Conservation (phyloP, 179 eudicot species). For the Silene vulgaris region DNA sequence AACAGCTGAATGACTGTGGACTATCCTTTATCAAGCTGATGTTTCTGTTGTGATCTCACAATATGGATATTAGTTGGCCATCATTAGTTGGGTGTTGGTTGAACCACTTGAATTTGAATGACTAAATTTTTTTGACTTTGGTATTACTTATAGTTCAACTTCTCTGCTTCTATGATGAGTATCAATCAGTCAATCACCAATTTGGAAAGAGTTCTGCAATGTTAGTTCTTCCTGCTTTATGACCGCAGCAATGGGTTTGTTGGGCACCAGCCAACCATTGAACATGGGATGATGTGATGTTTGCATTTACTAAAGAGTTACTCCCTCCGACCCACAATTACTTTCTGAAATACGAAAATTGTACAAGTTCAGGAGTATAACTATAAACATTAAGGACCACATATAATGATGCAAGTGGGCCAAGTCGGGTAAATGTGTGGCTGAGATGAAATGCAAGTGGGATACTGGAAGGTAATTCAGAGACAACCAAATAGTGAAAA, state of each 20-base stretch:
- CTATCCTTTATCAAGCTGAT: not conserved
- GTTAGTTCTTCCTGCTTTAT: not conserved
- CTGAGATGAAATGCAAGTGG: not conserved
- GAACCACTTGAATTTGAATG: not conserved
- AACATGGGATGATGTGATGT: not conserved
- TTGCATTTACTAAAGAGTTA: too few species aligned
- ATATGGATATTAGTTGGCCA: not conserved
- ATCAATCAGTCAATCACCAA: not conserved
- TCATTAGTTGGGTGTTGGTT: not conserved
- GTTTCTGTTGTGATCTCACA: not conserved
- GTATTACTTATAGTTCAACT: not conserved
- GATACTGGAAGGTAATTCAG: too few species aligned
- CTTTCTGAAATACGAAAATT: too few species aligned
- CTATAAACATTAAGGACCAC: too few species aligned
- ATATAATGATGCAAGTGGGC: too few species aligned
- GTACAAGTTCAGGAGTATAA: too few species aligned
- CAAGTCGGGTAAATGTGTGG: too few species aligned
- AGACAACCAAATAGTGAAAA: too few species aligned
- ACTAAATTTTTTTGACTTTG: not conserved
- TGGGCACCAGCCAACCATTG: not conserved
- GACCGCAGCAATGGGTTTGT: not conserved
- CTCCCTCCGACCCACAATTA: too few species aligned
- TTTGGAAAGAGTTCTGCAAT: not conserved
- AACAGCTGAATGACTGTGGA: constrained; percentile 21
- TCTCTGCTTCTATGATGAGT: not conserved